Conservation (phyloP, 2,329 filamentous ascomycete genomes). For the Epichloe brachyelytri region DNA sequence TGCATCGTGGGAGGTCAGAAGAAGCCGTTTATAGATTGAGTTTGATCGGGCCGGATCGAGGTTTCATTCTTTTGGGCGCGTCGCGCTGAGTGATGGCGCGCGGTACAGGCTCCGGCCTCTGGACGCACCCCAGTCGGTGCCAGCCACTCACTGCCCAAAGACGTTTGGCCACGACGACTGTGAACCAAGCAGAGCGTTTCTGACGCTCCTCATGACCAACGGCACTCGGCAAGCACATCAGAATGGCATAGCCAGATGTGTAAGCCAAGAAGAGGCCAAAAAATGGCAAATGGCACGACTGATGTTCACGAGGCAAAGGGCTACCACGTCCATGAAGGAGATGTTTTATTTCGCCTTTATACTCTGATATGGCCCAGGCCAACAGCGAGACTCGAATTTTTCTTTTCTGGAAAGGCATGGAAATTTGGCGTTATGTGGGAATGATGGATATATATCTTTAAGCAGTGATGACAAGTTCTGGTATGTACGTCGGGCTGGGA, state of each 20-base stretch:
- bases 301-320: background rate
- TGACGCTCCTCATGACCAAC: background rate
- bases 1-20: slow-evolving; percentile 51
- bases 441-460: background rate
- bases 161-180: background rate
- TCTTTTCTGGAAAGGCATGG: background rate
- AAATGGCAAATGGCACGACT: background rate
- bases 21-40: slow-evolving; percentile 51
- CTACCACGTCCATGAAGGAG: background rate
- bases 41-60: background rate
- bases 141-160: background rate
- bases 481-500: background rate
- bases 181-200: background rate
- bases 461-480: background rate
- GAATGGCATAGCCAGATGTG: background rate
- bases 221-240: background rate
- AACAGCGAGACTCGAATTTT: background rate
- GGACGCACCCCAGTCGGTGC: background rate
- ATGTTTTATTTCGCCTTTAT: background rate
- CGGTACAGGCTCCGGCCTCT: background rate
- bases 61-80: background rate
- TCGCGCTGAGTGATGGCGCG: background rate
- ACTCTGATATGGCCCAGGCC: background rate
- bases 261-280: background rate
- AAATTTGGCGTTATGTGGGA: background rate